Percentiles rank a stretch among this genome's conserved stretches.
phyloP scores from a whole-genome alignment of 176 grass and related monocot genomes.

The Alopecurus myosuroides region DNA sequence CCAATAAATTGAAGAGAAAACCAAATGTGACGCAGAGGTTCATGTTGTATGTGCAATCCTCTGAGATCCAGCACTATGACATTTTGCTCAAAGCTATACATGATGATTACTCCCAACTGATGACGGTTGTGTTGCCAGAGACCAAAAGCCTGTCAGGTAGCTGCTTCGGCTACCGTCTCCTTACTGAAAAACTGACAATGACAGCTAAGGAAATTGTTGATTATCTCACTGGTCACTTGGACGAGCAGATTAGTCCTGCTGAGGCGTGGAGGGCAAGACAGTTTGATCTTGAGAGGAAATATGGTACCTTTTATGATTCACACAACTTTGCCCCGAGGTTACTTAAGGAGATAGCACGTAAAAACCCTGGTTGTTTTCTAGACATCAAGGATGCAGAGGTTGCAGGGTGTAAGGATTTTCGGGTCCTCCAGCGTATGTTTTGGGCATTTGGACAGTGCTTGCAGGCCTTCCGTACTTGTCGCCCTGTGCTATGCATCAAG shows the following conservation, averaged over 20 bases:
- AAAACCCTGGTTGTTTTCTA: neutral
- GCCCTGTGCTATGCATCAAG: conserved; percentile 27
- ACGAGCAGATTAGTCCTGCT: neutral
- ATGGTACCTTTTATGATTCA: conserved; percentile 11
- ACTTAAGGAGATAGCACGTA: neutral
- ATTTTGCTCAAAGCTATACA: neutral
- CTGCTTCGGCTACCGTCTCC: neutral
- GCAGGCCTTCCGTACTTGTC: neutral
- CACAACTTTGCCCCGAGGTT: conserved; percentile 2
- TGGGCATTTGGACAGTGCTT: conserved; percentile 16
- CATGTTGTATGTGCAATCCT: conserved; percentile 8
- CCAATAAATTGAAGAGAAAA: neutral
- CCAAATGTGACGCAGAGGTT: neutral
- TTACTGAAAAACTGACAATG: neutral
- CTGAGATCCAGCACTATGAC: neutral
- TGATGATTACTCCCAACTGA: neutral
- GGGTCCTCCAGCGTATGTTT: conserved; percentile 4
- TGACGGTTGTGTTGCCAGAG: neutral
- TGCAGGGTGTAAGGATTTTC: conserved; percentile 7
- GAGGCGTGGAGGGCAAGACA: neutral
- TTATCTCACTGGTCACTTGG: neutral
- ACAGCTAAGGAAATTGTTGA: neutral
- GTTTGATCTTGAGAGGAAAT: neutral
- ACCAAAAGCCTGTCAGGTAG: neutral
- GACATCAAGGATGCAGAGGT: conserved; percentile 18